Conservation (phyloP, 805 yeast species). For the Candida montana region DNA sequence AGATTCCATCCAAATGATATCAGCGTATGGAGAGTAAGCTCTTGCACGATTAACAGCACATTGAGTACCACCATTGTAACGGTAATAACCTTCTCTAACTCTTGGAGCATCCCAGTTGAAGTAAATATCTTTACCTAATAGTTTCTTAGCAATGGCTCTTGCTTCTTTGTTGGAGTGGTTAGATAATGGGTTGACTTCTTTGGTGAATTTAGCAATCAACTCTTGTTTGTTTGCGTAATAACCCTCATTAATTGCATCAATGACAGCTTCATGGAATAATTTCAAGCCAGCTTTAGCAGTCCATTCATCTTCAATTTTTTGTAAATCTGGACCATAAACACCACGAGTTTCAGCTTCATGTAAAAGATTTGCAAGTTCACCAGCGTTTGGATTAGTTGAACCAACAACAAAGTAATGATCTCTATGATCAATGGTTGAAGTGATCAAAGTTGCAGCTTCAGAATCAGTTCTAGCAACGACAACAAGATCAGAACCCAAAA, state of each 20-base stretch:
- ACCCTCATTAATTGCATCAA: conserved; percentile 69
- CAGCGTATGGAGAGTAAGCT: conserved; percentile 92
- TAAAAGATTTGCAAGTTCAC: conserved; percentile 72
- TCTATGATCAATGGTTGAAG: conserved; percentile 89
- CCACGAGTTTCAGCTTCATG: conserved; percentile 77
- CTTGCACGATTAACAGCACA: conserved; percentile 97
- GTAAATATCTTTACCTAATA: conserved; percentile 76
- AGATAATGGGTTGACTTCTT: conserved; percentile 68
- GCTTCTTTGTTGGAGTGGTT: conserved; percentile 78
- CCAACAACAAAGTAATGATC: conserved; percentile 93
- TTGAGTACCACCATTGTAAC: conserved; percentile 93
- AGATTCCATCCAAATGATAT: conserved; percentile 97
- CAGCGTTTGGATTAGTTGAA: conserved; percentile 77
- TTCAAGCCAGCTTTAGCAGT: conserved; percentile 73
- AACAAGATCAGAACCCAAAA: conserved; percentile 79
- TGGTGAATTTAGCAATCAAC: conserved; percentile 59
- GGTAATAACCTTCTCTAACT: conserved; percentile 94
- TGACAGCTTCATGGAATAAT: conserved; percentile 86
- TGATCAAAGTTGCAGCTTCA: conserved; percentile 93
- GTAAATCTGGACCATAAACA: conserved; percentile 63
- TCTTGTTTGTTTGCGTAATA: conserved; percentile 53
- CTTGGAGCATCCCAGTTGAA: conserved; percentile 95
- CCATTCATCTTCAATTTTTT: conserved; percentile 79
- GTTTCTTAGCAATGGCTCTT: conserved; percentile 62
- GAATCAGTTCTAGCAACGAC: conserved; percentile 95